Evolutionary conservation across 768 basidiomycete species (phyloP).

Genomic region (Phlebiopsis flavidoalba): DNA sequence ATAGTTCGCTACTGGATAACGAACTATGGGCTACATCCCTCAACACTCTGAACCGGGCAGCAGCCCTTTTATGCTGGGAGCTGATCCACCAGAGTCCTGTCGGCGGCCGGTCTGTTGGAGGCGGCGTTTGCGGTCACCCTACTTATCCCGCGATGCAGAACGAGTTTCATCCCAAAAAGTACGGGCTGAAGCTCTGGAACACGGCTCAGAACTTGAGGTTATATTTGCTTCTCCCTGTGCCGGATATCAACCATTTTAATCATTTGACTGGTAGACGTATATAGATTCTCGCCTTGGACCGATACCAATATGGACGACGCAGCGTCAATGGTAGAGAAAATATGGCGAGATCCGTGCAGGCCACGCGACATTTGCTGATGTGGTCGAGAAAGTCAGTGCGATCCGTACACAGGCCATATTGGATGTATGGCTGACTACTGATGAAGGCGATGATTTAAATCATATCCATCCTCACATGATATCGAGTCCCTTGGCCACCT

Average conservation of each 20-base stretch:
- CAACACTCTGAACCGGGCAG: no score
- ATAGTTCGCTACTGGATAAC: neutral
- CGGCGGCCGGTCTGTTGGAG: slow-evolving; percentile 50
- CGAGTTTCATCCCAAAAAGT: slow-evolving; percentile 46
- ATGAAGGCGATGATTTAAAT: slow-evolving; percentile 57
- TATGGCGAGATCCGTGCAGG: slow-evolving; percentile 52
- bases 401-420: neutral
- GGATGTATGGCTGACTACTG: neutral
- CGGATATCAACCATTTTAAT: neutral
- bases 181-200: slow-evolving; percentile 55
- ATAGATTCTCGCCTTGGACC: slow-evolving; percentile 51
- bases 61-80: slow-evolving; percentile 31
- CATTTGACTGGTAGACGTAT: slow-evolving; percentile 36
- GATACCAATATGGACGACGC: slow-evolving; percentile 42
- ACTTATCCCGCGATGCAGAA: slow-evolving; percentile 46
- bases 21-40: neutral
- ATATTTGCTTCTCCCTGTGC: slow-evolving; percentile 13
- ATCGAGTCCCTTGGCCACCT: slow-evolving; percentile 65
- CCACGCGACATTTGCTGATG: slow-evolving; percentile 53
- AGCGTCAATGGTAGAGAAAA: slow-evolving; percentile 28
- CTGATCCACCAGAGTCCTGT: slow-evolving; percentile 54
- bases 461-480: slow-evolving; percentile 47
- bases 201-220: slow-evolving; percentile 57
- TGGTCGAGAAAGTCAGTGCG: slow-evolving; percentile 49
- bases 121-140: slow-evolving; percentile 43